Conservation (phyloP, 345 rosid species). For the Arabidopsis arenosa region DNA sequence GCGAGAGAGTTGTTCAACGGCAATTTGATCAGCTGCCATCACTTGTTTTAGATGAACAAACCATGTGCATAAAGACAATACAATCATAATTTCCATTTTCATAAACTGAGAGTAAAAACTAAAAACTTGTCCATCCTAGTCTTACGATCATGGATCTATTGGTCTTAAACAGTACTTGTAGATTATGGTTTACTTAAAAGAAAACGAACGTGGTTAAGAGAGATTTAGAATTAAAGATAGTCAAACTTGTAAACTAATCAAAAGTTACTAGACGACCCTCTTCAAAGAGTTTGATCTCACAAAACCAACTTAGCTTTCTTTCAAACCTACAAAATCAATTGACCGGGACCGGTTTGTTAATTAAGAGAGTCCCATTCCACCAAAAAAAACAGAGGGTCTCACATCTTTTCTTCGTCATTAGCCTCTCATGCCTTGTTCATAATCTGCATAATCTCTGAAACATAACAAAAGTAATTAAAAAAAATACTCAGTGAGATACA, state of each 20-base stretch:
- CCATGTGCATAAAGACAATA: conserved; percentile 13
- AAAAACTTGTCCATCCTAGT: neutral
- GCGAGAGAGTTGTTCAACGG: conserved; percentile 17
- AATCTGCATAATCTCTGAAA: conserved; percentile 22
- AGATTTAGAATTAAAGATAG: neutral
- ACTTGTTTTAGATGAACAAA: conserved; percentile 29
- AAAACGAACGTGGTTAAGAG: neutral
- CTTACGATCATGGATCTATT: neutral
- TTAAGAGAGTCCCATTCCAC: conserved; percentile 5
- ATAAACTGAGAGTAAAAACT: neutral
- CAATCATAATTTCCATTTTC: neutral
- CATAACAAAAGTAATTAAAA: neutral
- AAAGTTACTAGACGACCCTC: conserved; percentile 15
- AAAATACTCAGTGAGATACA: neutral
- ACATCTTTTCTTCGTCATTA: neutral
- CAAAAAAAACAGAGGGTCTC: neutral
- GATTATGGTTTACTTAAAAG: neutral
- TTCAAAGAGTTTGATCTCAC: conserved; percentile 15
- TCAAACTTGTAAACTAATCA: neutral
- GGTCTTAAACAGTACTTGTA: neutral
- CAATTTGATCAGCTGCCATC: neutral
- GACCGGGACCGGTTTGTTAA: conserved; percentile 24
- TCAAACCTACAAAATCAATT: conserved; percentile 1
- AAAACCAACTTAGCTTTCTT: neutral
- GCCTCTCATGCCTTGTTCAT: conserved; percentile 10